Conservation (phyloP, 257 asterid genomes). For the Osmanthus fragrans region DNA sequence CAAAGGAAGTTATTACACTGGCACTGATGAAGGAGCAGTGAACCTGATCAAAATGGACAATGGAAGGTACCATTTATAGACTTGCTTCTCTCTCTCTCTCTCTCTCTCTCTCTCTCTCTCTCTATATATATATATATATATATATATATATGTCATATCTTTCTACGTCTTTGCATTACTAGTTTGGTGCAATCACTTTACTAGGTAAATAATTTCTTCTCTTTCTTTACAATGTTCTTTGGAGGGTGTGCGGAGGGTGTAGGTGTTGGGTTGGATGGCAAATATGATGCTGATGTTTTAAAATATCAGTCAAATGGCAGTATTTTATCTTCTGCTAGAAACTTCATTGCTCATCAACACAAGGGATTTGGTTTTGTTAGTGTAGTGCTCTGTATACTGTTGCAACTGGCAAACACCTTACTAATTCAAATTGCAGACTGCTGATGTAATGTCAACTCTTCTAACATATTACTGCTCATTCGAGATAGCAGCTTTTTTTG, state of each 20-base stretch:
- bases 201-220: not conserved
- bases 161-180: not conserved
- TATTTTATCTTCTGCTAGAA: constrained; percentile 2
- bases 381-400: constrained; percentile 4
- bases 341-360: not conserved
- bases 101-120: no score
- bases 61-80: constrained; percentile 62
- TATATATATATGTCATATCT: not conserved
- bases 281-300: not conserved
- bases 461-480: not conserved
- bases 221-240: not conserved
- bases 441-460: not conserved
- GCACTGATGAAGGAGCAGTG: constrained; percentile 98
- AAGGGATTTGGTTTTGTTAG: not conserved
- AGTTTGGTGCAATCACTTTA: not conserved
- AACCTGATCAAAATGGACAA: constrained; percentile 83
- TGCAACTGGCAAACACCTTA: not conserved
- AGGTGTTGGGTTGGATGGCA: constrained; percentile 1
- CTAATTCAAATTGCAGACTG: not conserved
- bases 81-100: no score
- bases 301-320: not conserved
- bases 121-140: not conserved
- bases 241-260: not conserved
- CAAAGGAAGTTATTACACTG: constrained; percentile 95
- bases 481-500: not conserved